These are phyloP conservation scores for Pseudonitzschia multiseries DNA, from an alignment of 108 stramenopile species.

Conservation along the genomic window DNA sequence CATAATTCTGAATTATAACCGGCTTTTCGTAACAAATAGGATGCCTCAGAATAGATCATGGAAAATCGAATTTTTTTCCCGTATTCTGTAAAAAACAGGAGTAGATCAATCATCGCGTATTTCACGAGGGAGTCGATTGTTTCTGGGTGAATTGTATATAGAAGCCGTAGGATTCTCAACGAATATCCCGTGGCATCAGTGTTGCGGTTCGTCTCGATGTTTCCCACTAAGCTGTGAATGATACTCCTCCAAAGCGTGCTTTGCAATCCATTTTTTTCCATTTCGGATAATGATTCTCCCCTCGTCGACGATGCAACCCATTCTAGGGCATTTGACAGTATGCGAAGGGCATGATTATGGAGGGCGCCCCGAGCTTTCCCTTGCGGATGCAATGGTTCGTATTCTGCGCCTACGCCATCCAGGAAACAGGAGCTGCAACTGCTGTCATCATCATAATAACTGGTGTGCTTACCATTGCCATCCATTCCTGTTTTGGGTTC, in stretches of 20 bases:
- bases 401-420: neutral
- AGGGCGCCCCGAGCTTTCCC: neutral
- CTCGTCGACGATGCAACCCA: neutral
- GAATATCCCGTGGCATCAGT: slow-evolving; percentile 19
- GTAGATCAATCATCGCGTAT: slow-evolving; percentile 10
- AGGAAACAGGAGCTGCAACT: neutral
- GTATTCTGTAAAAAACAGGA: slow-evolving; percentile 15
- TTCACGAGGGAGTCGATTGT: slow-evolving; percentile 12
- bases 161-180: slow-evolving; percentile 22
- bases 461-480: neutral
- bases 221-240: slow-evolving; percentile 13
- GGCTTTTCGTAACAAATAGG: slow-evolving; percentile 13
- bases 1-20: neutral
- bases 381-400: neutral
- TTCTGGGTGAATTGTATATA: slow-evolving; percentile 23
- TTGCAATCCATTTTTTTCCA: neutral
- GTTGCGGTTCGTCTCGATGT: slow-evolving; percentile 24
- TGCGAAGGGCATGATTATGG: slow-evolving; percentile 15
- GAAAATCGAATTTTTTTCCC: slow-evolving; percentile 8
- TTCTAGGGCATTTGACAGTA: slow-evolving; percentile 19
- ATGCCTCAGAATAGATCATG: slow-evolving; percentile 21
- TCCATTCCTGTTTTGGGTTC: neutral
- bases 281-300: neutral
- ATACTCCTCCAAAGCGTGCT: slow-evolving; percentile 21
- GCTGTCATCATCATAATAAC: slow-evolving; percentile 2